Evolutionary conservation across 768 basidiomycete species (phyloP).

Genomic region (Collybiopsis confluens): DNA sequence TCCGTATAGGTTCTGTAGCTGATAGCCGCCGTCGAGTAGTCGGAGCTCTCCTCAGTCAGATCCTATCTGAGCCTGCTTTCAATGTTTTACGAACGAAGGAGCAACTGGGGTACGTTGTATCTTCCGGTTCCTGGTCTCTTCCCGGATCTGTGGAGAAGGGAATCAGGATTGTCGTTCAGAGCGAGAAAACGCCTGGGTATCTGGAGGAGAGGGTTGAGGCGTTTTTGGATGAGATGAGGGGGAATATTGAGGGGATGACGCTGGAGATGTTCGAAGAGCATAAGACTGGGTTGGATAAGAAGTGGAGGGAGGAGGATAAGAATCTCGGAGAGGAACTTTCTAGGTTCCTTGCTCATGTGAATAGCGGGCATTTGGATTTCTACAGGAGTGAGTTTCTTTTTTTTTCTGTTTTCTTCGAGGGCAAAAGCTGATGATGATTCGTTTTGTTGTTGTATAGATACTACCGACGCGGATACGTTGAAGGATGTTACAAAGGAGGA

Average conservation of each 20-base stretch:
- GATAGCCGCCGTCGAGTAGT: slow-evolving; percentile 64
- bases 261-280: slow-evolving; percentile 76
- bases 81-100: slow-evolving; percentile 88
- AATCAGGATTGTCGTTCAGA: slow-evolving; percentile 82
- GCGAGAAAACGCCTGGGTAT: slow-evolving; percentile 74
- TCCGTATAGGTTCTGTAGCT: slow-evolving; percentile 67
- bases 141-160: slow-evolving; percentile 70
- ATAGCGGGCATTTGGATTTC: slow-evolving; percentile 84
- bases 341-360: slow-evolving; percentile 68
- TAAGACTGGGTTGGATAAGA: slow-evolving; percentile 69
- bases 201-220: slow-evolving; percentile 86
- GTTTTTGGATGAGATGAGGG: slow-evolving; percentile 76
- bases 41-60: slow-evolving; percentile 71
- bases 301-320: slow-evolving; percentile 84
- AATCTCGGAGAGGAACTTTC: slow-evolving; percentile 78
- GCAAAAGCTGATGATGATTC: slow-evolving; percentile 9
- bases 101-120: slow-evolving; percentile 92
- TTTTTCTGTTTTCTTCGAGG: neutral
- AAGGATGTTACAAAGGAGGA: slow-evolving; percentile 69
- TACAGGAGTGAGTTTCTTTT: slow-evolving; percentile 58
- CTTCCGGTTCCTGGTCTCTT: slow-evolving; percentile 50
- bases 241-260: slow-evolving; percentile 62
- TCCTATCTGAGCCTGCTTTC: slow-evolving; percentile 89
- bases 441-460: slow-evolving; percentile 51
- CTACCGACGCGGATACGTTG: slow-evolving; percentile 67